phyloP scores from a whole-genome alignment of 345 rosid species.

The Lumnitzera littorea region DNA sequence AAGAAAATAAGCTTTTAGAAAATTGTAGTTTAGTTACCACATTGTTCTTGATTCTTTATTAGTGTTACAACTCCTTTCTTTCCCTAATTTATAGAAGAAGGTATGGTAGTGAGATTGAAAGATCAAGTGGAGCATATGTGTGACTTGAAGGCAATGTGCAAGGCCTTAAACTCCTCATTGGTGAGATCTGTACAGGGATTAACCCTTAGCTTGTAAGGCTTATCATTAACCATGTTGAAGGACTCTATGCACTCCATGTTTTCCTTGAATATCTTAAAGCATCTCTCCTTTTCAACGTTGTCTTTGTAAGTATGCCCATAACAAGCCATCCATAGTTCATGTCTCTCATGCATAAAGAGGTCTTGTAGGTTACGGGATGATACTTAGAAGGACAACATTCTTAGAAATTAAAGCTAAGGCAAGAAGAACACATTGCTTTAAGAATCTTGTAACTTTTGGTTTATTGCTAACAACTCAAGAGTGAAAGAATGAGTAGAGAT shows the following conservation, averaged over 20 bases:
- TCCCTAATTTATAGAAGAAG: constrained; percentile 36
- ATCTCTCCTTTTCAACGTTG: constrained; percentile 13
- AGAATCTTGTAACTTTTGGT: no score
- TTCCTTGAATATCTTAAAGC: constrained; percentile 21
- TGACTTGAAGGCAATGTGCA: constrained; percentile 27
- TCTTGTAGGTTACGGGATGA: constrained; percentile 11
- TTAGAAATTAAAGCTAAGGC: constrained; percentile 6
- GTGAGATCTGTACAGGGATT: constrained; percentile 42
- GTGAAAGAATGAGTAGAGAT: no score
- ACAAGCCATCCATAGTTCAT: constrained; percentile 27
- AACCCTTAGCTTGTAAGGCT: constrained; percentile 29
- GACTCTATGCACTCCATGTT: constrained; percentile 15
- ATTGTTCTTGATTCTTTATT: constrained; percentile 35
- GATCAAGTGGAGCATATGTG: not conserved
- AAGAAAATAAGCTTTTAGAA: not conserved
- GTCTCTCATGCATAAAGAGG: constrained; percentile 12
- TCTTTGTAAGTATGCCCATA: constrained; percentile 15
- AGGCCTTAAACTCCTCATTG: constrained; percentile 31
- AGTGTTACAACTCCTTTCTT: constrained; percentile 38
- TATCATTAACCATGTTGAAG: constrained; percentile 17
- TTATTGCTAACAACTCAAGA: no score
- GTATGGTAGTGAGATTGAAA: constrained; percentile 23
- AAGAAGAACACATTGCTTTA: no score
- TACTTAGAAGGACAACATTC: constrained; percentile 5
- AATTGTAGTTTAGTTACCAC: constrained; percentile 19